Percentiles rank a stretch among this genome's conserved stretches.
Evolutionary conservation across 108 stramenopile species (phyloP).

Genomic region (Pelagomonas calceolata): DNA sequence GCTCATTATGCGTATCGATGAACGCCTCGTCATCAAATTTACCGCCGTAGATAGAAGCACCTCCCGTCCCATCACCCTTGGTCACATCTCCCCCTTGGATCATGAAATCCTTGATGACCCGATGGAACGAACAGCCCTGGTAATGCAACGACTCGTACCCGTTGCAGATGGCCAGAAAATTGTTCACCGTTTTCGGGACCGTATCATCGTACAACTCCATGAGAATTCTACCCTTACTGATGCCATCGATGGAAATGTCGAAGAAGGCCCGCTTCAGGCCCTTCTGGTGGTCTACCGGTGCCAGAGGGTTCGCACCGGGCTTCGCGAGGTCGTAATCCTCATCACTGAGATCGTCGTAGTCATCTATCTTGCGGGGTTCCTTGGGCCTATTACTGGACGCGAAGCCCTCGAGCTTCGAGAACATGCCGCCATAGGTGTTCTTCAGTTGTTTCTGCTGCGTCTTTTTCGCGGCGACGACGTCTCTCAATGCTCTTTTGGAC

Average conservation of each 20-base stretch:
- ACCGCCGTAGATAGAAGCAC: conserved; percentile 77
- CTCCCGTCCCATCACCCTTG: conserved; percentile 81
- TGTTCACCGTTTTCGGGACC: conserved; percentile 64
- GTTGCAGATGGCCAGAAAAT: conserved; percentile 63
- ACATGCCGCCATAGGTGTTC: background rate
- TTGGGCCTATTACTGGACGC: background rate
- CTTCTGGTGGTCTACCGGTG: background rate
- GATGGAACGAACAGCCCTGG: conserved; percentile 83
- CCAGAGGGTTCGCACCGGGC: background rate
- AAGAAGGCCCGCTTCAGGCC: conserved; percentile 29
- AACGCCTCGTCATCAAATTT: conserved; percentile 43
- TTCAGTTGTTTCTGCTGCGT: background rate
- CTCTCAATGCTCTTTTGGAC: background rate
- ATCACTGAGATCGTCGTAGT: background rate
- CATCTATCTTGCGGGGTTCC: background rate
- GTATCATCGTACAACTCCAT: conserved; percentile 51
- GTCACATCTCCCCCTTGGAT: conserved; percentile 90
- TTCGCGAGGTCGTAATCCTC: background rate
- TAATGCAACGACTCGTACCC: conserved; percentile 36
- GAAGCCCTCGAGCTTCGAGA: background rate
- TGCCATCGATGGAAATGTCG: conserved; percentile 52
- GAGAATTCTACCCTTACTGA: conserved; percentile 34
- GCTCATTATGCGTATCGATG: background rate
- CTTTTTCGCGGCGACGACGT: background rate
- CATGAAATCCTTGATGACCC: conserved; percentile 88